These are phyloP conservation scores for Sorghum bicolor DNA, from an alignment of 176 grass and related monocot species.

Conservation along the genomic window Sorghum_bicolor_NCBIv3 NC_012872.2:2080001-2080500, in stretches of 20 bases:
- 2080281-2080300: slow-evolving; percentile 2
- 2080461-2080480: slow-evolving; percentile 64
- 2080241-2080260: slow-evolving; percentile 52
- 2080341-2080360: slow-evolving; percentile 67
- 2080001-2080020: slow-evolving; percentile 31
- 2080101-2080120: slow-evolving; percentile 58
- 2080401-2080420: slow-evolving; percentile 51
- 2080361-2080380: slow-evolving; percentile 62
- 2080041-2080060: slow-evolving; percentile 66
- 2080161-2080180: slow-evolving; percentile 49
- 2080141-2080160: slow-evolving; percentile 53
- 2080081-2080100: slow-evolving; percentile 39
- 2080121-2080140: slow-evolving; percentile 43
- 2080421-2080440: slow-evolving; percentile 63
- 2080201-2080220: slow-evolving; percentile 41
- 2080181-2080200: slow-evolving; percentile 39
- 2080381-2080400: slow-evolving; percentile 51
- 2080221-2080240: slow-evolving; percentile 36
- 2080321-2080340: slow-evolving; percentile 48
- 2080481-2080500: neutral
- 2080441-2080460: slow-evolving; percentile 52
- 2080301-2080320: slow-evolving; percentile 18
- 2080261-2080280: slow-evolving; percentile 47
- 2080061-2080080: slow-evolving; percentile 47
- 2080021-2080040: slow-evolving; percentile 41